Conservation (phyloP, 1,139 yeast genomes). For the Candida smagusa region DNA sequence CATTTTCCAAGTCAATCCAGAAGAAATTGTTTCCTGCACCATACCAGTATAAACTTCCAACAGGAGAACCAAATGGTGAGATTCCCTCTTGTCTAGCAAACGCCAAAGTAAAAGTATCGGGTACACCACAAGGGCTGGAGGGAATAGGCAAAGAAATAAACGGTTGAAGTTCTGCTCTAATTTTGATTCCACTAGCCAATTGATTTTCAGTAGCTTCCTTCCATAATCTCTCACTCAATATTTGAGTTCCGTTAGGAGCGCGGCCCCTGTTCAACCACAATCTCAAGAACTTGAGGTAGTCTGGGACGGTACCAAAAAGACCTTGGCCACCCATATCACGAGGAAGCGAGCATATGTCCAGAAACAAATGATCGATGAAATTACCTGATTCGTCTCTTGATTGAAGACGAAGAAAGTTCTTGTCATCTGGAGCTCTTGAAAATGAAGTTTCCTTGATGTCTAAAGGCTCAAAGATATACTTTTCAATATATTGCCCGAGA, state of each 20-base stretch:
- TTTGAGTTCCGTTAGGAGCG: conserved; percentile 34
- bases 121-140: conserved; percentile 3
- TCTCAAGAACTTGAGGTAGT: conserved; percentile 42
- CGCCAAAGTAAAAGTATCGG: conserved; percentile 5
- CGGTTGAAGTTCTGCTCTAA: conserved; percentile 8
- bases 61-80: conserved; percentile 39
- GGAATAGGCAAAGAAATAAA: conserved; percentile 4
- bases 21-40: conserved; percentile 45
- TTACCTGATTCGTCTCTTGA: conserved; percentile 10
- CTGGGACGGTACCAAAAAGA: conserved; percentile 39
- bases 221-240: conserved; percentile 31
- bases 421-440: conserved; percentile 17
- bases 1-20: conserved; percentile 44
- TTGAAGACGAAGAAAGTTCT: conserved; percentile 26
- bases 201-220: conserved; percentile 33
- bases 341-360: conserved; percentile 1
- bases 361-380: background rate
- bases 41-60: conserved; percentile 40
- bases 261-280: conserved; percentile 45
- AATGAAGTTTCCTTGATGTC: conserved; percentile 42
- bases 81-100: conserved; percentile 13
- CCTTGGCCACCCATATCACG: conserved; percentile 54
- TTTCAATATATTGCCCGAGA: conserved; percentile 39
- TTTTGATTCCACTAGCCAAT: conserved; percentile 24
- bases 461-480: conserved; percentile 41